Base-by-base conservation (phyloP, 2,329 filamentous ascomycete species). In the Pyricularia grisea region DNA sequence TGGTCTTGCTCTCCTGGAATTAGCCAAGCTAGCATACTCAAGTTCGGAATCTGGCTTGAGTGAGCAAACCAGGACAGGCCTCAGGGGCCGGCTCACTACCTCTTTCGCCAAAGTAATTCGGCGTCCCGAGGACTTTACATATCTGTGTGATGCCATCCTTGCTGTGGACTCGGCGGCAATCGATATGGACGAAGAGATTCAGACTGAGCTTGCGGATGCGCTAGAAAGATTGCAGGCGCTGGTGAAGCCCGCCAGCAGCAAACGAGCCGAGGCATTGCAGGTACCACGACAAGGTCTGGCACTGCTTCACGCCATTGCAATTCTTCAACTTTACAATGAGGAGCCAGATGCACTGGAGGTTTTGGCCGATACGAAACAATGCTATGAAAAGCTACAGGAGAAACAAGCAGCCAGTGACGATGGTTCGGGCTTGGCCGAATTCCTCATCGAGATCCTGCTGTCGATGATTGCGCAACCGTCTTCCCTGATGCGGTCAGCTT, bases 261-360 rank as follows among this genome's bases (percentile, higher is more conserved):
- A 74, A 68, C 61, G 76, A 72, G 60, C 69, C 6, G 36, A 58
- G 79, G 70, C 70, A 70, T 75, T 76, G 20, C 77, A 73, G 68
- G 76, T 70, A 72, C 81, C 76, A 74, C 71, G 82, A 82, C 88
- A 88, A 70, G 91, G 92, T 0, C 85, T 97, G 70, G 90, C 90
- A 25, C 84, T 97, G 50, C 85, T 98, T 1, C 93, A 97, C 76
- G 90, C 92, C 0, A 85, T 97, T 68, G 91, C 93, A 0, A 87
- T 97, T 17, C 84, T 98, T 69, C 93, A 97, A 77, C 85, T 97
- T 10, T 97, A 97, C 80, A 94, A 94, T 74, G 92, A 93, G 28
- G 93, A 97, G 70, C 84, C 91, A 0, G 95, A 98, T 75, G 92
- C 93, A 0, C 86, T 97, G 27, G 89, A 90, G 66, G 90, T 95